Percentiles rank a stretch among this genome's conserved stretches.
phyloP scores from a whole-genome alignment of 1,284 basidiomycete genomes.

The Moesziomyces antarcticus region DNA sequence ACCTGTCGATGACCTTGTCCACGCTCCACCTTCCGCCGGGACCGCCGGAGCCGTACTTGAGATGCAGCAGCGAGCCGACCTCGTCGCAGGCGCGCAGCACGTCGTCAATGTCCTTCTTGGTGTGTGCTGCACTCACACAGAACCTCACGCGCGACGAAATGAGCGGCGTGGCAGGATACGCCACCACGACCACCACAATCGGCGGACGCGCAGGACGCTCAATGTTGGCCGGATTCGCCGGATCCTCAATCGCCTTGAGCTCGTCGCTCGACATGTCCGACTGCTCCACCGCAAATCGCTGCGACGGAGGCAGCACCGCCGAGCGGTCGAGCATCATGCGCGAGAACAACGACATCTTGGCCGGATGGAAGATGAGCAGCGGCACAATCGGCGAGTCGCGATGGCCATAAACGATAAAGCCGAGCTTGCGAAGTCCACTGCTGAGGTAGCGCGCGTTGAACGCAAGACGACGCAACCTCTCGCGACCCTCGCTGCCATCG shows the following conservation, averaged over 20 bases:
- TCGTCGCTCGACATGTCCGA: constrained; percentile 45
- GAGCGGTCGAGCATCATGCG: constrained; percentile 65
- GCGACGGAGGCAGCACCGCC: constrained; percentile 56
- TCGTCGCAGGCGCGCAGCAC: constrained; percentile 90
- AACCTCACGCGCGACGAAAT: constrained; percentile 90
- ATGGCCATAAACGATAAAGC: constrained; percentile 96
- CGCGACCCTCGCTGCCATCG: constrained; percentile 76
- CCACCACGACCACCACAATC: constrained; percentile 64
- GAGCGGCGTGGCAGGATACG: constrained; percentile 84
- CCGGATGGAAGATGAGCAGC: constrained; percentile 90
- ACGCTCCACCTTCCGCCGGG: constrained; percentile 80
- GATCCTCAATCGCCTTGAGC: constrained; percentile 44
- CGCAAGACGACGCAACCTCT: constrained; percentile 85
- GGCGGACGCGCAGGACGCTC: constrained; percentile 54
- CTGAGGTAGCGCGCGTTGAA: constrained; percentile 96
- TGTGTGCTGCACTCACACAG: constrained; percentile 93
- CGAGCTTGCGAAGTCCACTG: constrained; percentile 86
- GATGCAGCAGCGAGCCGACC: constrained; percentile 84
- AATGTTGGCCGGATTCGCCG: constrained; percentile 36
- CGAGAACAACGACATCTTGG: constrained; percentile 66
- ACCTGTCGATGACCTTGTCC: constrained; percentile 79
- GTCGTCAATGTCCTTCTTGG: constrained; percentile 93
- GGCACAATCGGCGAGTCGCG: constrained; percentile 93
- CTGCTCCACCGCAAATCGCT: constrained; percentile 48
- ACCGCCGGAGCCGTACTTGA: constrained; percentile 77